These are phyloP conservation scores for Daedaleopsis nitida DNA, from an alignment of 768 basidiomycete genomes.

Conservation along the genomic window DNA sequence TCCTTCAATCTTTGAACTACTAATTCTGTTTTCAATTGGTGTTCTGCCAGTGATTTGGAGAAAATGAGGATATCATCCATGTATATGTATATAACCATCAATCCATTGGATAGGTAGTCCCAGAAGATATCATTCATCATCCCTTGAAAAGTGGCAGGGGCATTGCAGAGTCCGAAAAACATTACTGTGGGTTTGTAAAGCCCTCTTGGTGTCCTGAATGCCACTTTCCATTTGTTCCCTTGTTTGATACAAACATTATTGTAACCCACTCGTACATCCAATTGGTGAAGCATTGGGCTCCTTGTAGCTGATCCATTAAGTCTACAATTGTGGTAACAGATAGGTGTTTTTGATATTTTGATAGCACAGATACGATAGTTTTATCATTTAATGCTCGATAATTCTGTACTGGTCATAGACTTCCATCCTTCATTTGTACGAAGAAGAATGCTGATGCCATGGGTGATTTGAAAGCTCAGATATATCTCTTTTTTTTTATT, in stretches of 20 bases:
- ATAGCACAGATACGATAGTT: no score
- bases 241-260: conserved; percentile 40
- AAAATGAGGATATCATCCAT: no score
- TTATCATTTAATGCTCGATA: conserved; percentile 34
- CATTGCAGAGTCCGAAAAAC: conserved; percentile 40
- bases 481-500: conserved; percentile 21
- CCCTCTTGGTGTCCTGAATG: conserved; percentile 39
- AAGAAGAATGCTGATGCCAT: conserved; percentile 33
- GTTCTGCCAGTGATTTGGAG: conserved; percentile 19
- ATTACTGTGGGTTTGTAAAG: conserved; percentile 42
- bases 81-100: conserved; percentile 47
- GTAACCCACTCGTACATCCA: conserved; percentile 37
- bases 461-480: conserved; percentile 22
- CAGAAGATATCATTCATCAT: conserved; percentile 36
- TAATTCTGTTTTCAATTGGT: conserved; percentile 18
- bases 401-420: conserved; percentile 25
- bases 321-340: conserved; percentile 36
- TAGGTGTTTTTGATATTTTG: conserved; percentile 35
- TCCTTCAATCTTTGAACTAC: conserved; percentile 33
- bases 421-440: conserved; percentile 31
- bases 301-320: conserved; percentile 25
- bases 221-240: conserved; percentile 46
- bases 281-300: conserved; percentile 28
- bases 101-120: conserved; percentile 33
- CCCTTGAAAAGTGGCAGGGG: conserved; percentile 38